A percentile compares a stretch with the other conserved stretches of the same genome.
These are phyloP conservation scores for Serendipita sp. DNA, from an alignment of 768 basidiomycete genomes.

Conservation along the genomic window DNA sequence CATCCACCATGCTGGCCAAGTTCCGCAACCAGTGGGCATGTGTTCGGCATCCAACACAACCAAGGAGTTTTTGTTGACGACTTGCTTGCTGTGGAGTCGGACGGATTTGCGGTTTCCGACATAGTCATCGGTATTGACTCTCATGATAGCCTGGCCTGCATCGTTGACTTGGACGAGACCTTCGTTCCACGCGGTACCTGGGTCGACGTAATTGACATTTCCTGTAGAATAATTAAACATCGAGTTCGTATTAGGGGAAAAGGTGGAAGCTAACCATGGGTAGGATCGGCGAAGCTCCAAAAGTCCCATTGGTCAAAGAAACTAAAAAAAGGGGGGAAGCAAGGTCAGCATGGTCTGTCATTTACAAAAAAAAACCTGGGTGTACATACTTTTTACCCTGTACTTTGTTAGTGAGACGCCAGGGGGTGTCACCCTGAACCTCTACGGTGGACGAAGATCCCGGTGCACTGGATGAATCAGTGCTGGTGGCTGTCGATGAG, in stretches of 20 bases:
- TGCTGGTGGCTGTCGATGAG: neutral
- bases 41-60: conserved; percentile 73
- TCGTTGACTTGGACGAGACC: conserved; percentile 46
- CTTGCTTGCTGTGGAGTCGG: conserved; percentile 50
- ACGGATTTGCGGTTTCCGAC: conserved; percentile 57
- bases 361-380: conserved; percentile 5
- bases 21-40: conserved; percentile 81
- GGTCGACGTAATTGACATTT: conserved; percentile 50
- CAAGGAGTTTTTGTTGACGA: conserved; percentile 37
- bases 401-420: neutral
- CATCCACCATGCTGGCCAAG: conserved; percentile 43
- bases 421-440: conserved; percentile 19
- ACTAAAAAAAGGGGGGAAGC: conserved; percentile 27
- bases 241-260: neutral
- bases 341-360: too few relatives aligned
- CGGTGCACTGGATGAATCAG: conserved; percentile 8
- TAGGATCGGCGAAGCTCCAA: conserved; percentile 46
- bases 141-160: conserved; percentile 70
- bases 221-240: conserved; percentile 12
- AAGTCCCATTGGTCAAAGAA: conserved; percentile 83
- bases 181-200: conserved; percentile 38
- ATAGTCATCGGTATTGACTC: conserved; percentile 65
- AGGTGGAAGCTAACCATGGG: conserved; percentile 34
- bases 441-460: conserved; percentile 15
- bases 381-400: neutral